Evolutionary conservation across 139 green algal genomes (phyloP), one percentile per base, ranked within the genome.

Genomic region (Chlamydomonas sp.): DNA sequence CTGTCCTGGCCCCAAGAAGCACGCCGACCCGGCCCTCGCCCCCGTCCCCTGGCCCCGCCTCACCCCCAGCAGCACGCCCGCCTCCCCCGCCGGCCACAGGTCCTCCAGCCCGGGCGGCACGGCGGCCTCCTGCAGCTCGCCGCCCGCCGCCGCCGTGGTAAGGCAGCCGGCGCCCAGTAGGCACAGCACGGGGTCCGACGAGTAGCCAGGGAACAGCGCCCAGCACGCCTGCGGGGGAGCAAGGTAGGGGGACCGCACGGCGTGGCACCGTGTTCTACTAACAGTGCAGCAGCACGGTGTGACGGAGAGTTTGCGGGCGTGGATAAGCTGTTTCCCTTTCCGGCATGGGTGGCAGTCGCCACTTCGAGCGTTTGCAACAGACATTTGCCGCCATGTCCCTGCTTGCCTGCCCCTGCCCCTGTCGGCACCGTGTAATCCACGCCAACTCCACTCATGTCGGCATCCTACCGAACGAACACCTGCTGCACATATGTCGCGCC

Each of bases 31-130:
- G 3, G 31, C 9, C 7, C 89, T 49, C 62, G 2, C 18, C n/a
- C 20, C 4, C 78, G 12, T 5, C 63, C 62, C 66, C 74, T 9
- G 3, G 4, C 63, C 63, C 20, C 12, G 18, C 49, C 86, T 74
- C 81, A 96, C 94, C 86, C 82, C 89, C 7, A 96, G 91, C 68
- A 96, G 84, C 16, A 96, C n/a, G 3, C 92, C 94, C 67, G 18
- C 61, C 18, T 85, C 75, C 0, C 88, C 88, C 72, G 95, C 83
- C 4, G 94, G 90, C 86, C 90, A 94, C 31, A 95, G 63, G 12
- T 68, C 67, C 18, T 89, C 85, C 16, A 93, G 89, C 2, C 76
- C 63, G 20, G 83, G 83, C 1, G 92, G 88, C 89, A 96, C 82
- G 1, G 94, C 89, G 2, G 93, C 85, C 62, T 90, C 89, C 49